Evolutionary conservation across 345 rosid genomes (phyloP).

Genomic region (Bruguiera sexangula): DNA sequence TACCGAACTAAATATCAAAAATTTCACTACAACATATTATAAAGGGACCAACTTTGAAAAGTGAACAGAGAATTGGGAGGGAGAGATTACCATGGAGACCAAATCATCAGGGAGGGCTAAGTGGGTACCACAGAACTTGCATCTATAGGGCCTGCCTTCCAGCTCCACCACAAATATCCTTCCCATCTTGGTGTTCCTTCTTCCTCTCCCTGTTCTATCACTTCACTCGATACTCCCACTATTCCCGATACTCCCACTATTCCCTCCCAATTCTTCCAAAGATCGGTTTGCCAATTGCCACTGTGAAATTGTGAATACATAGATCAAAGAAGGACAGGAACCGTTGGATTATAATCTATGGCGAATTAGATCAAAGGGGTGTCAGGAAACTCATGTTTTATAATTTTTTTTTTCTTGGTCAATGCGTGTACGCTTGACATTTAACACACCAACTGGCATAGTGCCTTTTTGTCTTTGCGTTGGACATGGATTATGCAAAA

Average conservation of each 20-base stretch:
- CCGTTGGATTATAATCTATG: not conserved
- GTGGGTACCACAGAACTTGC: slow-evolving; percentile 85
- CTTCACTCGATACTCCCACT: no score
- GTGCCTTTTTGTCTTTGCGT: no score
- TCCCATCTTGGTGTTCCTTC: slow-evolving; percentile 46
- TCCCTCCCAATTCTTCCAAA: no score
- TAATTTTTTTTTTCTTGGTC: no score
- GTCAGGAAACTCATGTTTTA: no score
- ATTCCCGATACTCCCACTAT: no score
- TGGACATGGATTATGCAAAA: no score
- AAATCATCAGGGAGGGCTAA: slow-evolving; percentile 71
- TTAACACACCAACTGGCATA: no score
- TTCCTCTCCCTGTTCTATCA: not conserved
- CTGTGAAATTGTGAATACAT: no score
- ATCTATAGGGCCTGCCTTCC: slow-evolving; percentile 87
- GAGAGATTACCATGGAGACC: slow-evolving; percentile 49
- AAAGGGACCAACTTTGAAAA: not conserved
- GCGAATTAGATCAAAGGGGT: not conserved
- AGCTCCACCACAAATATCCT: slow-evolving; percentile 82
- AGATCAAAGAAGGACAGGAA: no score
- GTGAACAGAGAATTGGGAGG: not conserved
- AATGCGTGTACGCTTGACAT: no score
- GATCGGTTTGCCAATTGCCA: no score
- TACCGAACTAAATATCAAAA: not conserved
- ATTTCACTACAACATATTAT: not conserved